These are phyloP conservation scores for Diplocarpon mali DNA, from an alignment of 2,329 filamentous ascomycete genomes.

Conservation along the genomic window DNA sequence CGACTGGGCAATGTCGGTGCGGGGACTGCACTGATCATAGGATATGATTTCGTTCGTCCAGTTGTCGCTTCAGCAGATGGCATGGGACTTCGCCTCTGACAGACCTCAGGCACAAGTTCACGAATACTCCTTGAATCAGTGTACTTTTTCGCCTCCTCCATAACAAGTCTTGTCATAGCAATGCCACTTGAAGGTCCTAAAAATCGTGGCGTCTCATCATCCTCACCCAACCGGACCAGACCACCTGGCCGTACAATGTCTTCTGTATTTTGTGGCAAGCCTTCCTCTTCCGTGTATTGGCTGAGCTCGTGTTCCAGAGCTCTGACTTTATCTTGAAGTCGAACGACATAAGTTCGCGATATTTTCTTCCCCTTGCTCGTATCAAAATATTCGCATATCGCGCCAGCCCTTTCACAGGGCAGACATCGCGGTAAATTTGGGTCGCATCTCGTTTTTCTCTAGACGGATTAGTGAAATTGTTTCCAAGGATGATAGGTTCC, in stretches of 20 bases:
- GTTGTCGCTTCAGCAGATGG: conserved; percentile 43
- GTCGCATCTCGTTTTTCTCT: conserved; percentile 93
- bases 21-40: conserved; percentile 76
- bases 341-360: conserved; percentile 83
- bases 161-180: conserved; percentile 85
- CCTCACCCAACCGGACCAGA: conserved; percentile 72
- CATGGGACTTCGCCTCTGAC: conserved; percentile 53
- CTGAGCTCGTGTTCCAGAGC: conserved; percentile 72
- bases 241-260: conserved; percentile 80
- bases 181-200: conserved; percentile 91
- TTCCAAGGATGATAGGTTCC: neutral
- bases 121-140: conserved; percentile 85
- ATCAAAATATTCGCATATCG: conserved; percentile 91
- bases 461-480: conserved; percentile 10
- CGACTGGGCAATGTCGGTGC: conserved; percentile 65
- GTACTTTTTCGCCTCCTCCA: conserved; percentile 92
- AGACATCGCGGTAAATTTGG: conserved; percentile 82
- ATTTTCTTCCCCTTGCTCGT: conserved; percentile 77
- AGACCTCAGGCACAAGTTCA: conserved; percentile 73
- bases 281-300: conserved; percentile 67
- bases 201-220: conserved; percentile 78
- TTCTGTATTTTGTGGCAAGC: conserved; percentile 60
- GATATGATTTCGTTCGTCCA: conserved; percentile 73
- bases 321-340: conserved; percentile 76
- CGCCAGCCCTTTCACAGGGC: conserved; percentile 85